These are phyloP conservation scores for Paxillus ammoniavirescens DNA, from an alignment of 768 basidiomycete species.

Conservation along the genomic window DNA sequence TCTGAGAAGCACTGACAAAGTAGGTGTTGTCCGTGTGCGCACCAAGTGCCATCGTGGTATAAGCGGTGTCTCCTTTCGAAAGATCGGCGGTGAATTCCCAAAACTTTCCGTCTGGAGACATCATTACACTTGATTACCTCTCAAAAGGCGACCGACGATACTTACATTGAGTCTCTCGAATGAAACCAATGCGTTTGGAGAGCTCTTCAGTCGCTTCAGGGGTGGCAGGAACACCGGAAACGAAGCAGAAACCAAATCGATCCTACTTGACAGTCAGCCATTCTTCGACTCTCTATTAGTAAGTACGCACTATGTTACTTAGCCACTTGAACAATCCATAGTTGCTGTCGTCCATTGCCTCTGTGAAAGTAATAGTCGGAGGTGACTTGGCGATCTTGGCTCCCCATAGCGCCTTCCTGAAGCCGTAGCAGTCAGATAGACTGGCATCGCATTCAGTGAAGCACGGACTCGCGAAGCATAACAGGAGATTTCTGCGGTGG, in stretches of 20 bases:
- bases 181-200: conserved; percentile 74
- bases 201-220: conserved; percentile 84
- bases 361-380: conserved; percentile 70
- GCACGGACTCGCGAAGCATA: conserved; percentile 43
- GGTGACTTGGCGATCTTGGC: conserved; percentile 70
- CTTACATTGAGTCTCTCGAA: conserved; percentile 80
- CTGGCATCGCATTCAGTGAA: background rate
- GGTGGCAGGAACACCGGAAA: conserved; percentile 76
- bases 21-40: conserved; percentile 83
- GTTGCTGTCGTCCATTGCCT: conserved; percentile 66
- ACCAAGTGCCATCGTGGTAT: conserved; percentile 82
- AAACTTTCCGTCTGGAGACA: conserved; percentile 77
- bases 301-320: conserved; percentile 62
- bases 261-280: conserved; percentile 47
- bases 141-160: conserved; percentile 1
- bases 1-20: conserved; percentile 24
- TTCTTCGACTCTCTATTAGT: background rate
- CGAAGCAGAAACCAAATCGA: conserved; percentile 85
- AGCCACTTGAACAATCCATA: conserved; percentile 79
- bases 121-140: conserved; percentile 34
- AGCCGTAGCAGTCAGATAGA: background rate
- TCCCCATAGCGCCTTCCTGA: conserved; percentile 77
- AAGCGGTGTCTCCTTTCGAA: conserved; percentile 90
- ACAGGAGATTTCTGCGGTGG: conserved; percentile 43
- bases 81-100: conserved; percentile 97